Evolutionary conservation across 208 protist genomes (phyloP).

Genomic region (Plasmodiophora brassicae): DNA sequence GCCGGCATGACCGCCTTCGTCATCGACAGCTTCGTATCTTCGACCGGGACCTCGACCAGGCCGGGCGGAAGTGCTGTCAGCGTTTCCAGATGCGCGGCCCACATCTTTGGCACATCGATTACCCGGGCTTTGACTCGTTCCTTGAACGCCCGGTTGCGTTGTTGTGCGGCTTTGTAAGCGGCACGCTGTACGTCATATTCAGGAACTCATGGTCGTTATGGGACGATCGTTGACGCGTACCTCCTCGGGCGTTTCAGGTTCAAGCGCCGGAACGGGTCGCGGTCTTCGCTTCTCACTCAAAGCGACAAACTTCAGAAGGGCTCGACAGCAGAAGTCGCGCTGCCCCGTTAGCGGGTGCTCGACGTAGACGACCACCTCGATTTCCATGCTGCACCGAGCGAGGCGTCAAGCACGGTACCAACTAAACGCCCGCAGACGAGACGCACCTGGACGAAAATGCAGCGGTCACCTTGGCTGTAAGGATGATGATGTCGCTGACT

Average conservation of each 20-base stretch:
- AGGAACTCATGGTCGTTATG: no score
- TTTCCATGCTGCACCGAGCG: background rate
- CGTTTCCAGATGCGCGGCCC: no score
- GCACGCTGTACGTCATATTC: no score
- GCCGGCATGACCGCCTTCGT: background rate
- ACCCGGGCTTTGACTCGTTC: no score
- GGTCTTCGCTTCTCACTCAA: background rate
- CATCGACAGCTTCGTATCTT: background rate
- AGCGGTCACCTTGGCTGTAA: background rate
- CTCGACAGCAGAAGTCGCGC: background rate
- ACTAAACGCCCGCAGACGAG: no score
- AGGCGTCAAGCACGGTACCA: background rate
- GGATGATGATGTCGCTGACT: background rate
- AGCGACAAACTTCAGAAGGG: background rate
- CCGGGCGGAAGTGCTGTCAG: no score
- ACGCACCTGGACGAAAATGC: background rate
- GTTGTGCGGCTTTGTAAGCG: no score
- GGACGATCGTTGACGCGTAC: no score
- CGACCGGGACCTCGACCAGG: no score
- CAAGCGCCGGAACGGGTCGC: background rate
- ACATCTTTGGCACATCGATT: no score
- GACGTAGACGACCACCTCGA: constrained; percentile 11
- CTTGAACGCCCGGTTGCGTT: no score
- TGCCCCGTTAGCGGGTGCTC: background rate
- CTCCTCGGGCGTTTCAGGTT: background rate